Percentiles rank a stretch among this genome's conserved stretches.
Conservation (phyloP, 2,329 filamentous ascomycete species). For the Rosellinia necatrix region DNA sequence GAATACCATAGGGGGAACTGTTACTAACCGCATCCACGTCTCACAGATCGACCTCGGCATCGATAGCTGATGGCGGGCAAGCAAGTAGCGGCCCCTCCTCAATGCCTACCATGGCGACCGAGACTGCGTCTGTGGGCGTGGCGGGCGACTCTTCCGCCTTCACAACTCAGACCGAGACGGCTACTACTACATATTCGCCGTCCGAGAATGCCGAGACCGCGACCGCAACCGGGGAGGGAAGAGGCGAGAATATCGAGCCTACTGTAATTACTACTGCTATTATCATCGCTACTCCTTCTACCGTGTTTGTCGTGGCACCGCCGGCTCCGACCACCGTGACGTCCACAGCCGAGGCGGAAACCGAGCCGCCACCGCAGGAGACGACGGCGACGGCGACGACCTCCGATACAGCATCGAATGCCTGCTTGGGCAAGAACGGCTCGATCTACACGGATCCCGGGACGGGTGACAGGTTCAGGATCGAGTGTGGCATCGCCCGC, state of each 20-base stretch:
- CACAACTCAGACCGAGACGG: conserved; percentile 4
- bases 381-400: neutral
- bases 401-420: conserved; percentile 7
- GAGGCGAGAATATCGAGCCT: neutral
- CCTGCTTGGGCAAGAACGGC: conserved; percentile 31
- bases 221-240: neutral
- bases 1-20: neutral
- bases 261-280: conserved; percentile 5
- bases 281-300: neutral
- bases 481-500: conserved; percentile 33
- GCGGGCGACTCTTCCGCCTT: conserved; percentile 17
- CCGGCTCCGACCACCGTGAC: conserved; percentile 17
- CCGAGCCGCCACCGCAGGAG: neutral
- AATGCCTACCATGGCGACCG: conserved; percentile 15
- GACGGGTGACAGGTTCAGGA: conserved; percentile 25
- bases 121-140: conserved; percentile 21
- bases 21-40: neutral
- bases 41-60: conserved; percentile 15
- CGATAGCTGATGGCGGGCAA: conserved; percentile 13
- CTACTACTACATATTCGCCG: conserved; percentile 1
- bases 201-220: neutral
- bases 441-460: conserved; percentile 33
- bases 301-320: conserved; percentile 9
- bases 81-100: conserved; percentile 26
- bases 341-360: conserved; percentile 9